Conservation (phyloP, 2,329 filamentous ascomycete genomes). For the Fusarium fracticaudum region DNA sequence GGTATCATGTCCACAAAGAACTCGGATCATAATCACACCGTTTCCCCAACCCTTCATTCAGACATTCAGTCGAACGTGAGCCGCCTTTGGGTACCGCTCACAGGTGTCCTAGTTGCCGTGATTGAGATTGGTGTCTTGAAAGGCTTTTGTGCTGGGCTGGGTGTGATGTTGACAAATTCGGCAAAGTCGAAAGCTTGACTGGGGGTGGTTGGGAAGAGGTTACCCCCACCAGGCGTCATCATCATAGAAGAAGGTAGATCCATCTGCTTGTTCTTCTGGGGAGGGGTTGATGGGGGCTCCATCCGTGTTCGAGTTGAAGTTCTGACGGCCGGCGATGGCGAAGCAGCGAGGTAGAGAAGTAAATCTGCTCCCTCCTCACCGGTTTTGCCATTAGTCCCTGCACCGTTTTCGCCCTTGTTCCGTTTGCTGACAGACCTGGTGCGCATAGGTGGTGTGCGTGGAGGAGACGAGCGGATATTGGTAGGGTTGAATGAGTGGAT, state of each 20-base stretch:
- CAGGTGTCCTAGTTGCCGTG: conserved; percentile 60
- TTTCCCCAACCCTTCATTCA: not conserved
- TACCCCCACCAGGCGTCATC: conserved; percentile 81
- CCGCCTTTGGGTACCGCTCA: conserved; percentile 76
- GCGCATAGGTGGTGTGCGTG: conserved; percentile 80
- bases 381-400: conserved; percentile 60
- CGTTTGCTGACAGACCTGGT: conserved; percentile 59
- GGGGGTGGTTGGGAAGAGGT: conserved; percentile 79
- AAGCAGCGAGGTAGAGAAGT: conserved; percentile 86
- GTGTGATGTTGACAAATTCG: conserved; percentile 97
- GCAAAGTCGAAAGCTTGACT: conserved; percentile 89
- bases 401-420: conserved; percentile 57
- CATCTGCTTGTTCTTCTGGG: conserved; percentile 72
- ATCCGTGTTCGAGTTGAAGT: conserved; percentile 57
- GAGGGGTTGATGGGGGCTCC: conserved; percentile 80
- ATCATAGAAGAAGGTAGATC: conserved; percentile 86
- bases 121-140: conserved; percentile 82
- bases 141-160: conserved; percentile 88
- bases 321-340: conserved; percentile 82
- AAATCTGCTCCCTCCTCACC: conserved; percentile 85
- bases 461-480: conserved; percentile 80
- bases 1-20: conserved; percentile 50
- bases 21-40: conserved; percentile 19
- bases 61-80: conserved; percentile 82
- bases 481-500: conserved; percentile 75